Evolutionary conservation across 441 rosid genomes (phyloP).

Genomic region (Syzygium syzygioides): DNA sequence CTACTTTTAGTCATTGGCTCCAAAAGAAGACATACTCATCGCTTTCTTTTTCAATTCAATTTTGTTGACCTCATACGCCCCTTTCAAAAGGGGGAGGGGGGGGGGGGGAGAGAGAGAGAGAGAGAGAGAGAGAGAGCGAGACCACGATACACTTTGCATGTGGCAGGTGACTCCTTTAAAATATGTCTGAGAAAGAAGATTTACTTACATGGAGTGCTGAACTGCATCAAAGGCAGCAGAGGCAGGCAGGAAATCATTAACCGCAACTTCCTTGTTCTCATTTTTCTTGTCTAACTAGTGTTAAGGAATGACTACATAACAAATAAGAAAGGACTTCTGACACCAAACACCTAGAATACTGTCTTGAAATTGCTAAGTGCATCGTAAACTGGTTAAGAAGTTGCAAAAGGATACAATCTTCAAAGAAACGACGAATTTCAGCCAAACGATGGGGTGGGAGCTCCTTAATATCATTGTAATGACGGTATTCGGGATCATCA

Average conservation of each 20-base stretch:
- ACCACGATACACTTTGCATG: not conserved
- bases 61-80: not conserved
- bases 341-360: not conserved
- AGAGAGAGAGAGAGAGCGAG: not conserved
- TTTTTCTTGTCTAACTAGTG: conserved; percentile 15
- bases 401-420: conserved; percentile 13
- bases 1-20: too few species aligned
- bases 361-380: not conserved
- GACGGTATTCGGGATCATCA: conserved; percentile 20
- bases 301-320: not conserved
- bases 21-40: not conserved
- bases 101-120: not conserved
- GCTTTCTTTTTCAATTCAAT: not conserved
- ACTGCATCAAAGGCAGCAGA: conserved; percentile 13
- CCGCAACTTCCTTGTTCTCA: conserved; percentile 20
- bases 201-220: conserved; percentile 15
- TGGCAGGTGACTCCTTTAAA: not conserved
- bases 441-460: conserved; percentile 19
- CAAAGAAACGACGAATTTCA: conserved; percentile 18
- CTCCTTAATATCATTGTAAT: conserved; percentile 16
- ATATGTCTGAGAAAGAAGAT: not conserved
- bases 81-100: not conserved
- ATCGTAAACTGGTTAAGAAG: not conserved
- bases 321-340: not conserved
- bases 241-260: conserved; percentile 15